Evolutionary conservation across 2,329 filamentous ascomycete species (phyloP).

Genomic region (Ambrosiella xylebori): DNA sequence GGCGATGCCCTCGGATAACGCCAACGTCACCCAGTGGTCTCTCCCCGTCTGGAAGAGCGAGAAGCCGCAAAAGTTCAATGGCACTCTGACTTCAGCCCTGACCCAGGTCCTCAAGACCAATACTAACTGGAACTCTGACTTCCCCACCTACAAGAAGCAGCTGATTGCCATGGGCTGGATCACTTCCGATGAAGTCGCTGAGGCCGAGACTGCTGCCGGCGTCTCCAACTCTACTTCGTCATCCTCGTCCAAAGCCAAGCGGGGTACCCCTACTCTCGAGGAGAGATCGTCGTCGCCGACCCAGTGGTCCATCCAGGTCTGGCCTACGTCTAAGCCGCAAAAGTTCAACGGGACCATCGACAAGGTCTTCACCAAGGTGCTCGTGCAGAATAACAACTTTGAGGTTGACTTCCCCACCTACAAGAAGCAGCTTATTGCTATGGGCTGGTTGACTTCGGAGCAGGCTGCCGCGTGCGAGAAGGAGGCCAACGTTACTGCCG

Average conservation of each 20-base stretch:
- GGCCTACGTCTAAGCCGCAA: not conserved
- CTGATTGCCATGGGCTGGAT: slow-evolving; percentile 10
- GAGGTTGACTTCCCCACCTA: slow-evolving; percentile 9
- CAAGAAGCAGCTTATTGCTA: slow-evolving; percentile 3
- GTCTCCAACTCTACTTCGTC: not conserved
- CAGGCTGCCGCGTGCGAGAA: not conserved
- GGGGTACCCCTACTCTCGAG: not conserved
- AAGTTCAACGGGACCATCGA: slow-evolving; percentile 4
- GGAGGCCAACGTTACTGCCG: not conserved
- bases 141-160: slow-evolving; percentile 10
- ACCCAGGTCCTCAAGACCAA: slow-evolving; percentile 1
- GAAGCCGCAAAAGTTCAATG: not conserved
- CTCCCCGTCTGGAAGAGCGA: slow-evolving; percentile 5
- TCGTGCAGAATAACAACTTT: slow-evolving; percentile 4
- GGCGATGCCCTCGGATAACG: not conserved
- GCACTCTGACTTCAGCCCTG: slow-evolving; percentile 3
- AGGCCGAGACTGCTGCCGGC: not conserved
- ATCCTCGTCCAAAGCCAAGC: not conserved
- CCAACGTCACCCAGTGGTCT: not conserved
- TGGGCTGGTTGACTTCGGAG: slow-evolving; percentile 8
- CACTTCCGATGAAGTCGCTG: not conserved
- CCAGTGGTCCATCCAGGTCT: slow-evolving; percentile 5
- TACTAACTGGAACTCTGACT: slow-evolving; percentile 9
- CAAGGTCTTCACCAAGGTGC: slow-evolving; percentile 1
- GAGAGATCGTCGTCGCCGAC: not conserved